Percentiles rank a stretch among this genome's conserved stretches.
Evolutionary conservation across 2,329 filamentous ascomycete species (phyloP).

Genomic region (Mollisia scopiformis): DNA sequence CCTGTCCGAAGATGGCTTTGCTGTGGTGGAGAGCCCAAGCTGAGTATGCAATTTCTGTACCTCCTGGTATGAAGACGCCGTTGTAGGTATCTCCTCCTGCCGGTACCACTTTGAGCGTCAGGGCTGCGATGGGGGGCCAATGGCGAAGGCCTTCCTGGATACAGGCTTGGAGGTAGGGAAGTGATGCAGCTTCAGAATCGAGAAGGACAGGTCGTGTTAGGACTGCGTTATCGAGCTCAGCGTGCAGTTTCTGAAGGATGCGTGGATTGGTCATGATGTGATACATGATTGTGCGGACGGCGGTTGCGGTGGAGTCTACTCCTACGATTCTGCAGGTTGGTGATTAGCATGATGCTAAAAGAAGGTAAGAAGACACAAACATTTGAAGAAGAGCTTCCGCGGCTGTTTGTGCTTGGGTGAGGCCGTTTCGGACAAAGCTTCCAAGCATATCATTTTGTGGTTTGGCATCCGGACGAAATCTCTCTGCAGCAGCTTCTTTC

Average conservation of each 20-base stretch:
- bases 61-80: slow-evolving; percentile 20
- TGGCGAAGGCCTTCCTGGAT: slow-evolving; percentile 53
- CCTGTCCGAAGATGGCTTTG: slow-evolving; percentile 40
- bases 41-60: slow-evolving; percentile 28
- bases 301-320: slow-evolving; percentile 59
- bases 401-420: slow-evolving; percentile 20
- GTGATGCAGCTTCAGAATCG: slow-evolving; percentile 41
- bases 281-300: slow-evolving; percentile 40
- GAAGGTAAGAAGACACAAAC: slow-evolving; percentile 6
- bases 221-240: slow-evolving; percentile 14
- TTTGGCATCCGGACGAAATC: slow-evolving; percentile 46
- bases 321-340: slow-evolving; percentile 46
- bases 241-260: slow-evolving; percentile 12
- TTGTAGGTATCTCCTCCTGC: slow-evolving; percentile 20
- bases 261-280: slow-evolving; percentile 20
- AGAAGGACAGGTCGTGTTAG: slow-evolving; percentile 16
- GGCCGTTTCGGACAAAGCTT: slow-evolving; percentile 49
- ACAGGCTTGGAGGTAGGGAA: slow-evolving; percentile 53
- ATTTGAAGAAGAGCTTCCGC: slow-evolving; percentile 32
- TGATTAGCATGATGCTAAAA: not conserved
- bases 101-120: slow-evolving; percentile 23
- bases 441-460: slow-evolving; percentile 55
- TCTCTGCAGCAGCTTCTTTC: slow-evolving; percentile 47
- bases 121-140: slow-evolving; percentile 44
- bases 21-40: slow-evolving; percentile 35